These are phyloP conservation scores for Colletotrichum simmondsii DNA, from an alignment of 2,329 filamentous ascomycete genomes.

Conservation along the genomic window DNA sequence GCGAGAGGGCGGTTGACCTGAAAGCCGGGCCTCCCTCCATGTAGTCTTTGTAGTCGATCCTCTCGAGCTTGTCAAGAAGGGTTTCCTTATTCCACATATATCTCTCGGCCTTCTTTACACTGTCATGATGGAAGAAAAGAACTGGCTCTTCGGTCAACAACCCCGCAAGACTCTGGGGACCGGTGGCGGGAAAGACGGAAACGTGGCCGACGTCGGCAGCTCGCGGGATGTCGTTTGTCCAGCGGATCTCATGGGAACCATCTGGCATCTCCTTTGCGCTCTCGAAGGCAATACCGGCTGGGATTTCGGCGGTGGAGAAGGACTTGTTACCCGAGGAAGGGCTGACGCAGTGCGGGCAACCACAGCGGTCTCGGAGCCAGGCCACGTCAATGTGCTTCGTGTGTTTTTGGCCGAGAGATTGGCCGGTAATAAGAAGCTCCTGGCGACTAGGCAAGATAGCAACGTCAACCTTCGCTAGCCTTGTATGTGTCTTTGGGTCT, in stretches of 20 bases:
- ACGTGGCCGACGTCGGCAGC: slow-evolving; percentile 44
- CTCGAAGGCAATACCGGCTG: slow-evolving; percentile 44
- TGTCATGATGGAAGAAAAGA: not conserved
- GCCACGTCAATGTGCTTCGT: slow-evolving; percentile 9
- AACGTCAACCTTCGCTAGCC: not conserved
- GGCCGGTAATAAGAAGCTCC: not conserved
- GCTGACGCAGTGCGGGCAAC: slow-evolving; percentile 64
- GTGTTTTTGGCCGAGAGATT: not conserved
- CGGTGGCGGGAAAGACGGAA: slow-evolving; percentile 46
- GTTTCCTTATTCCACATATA: slow-evolving; percentile 52
- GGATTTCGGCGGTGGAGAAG: slow-evolving; percentile 56
- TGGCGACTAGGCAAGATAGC: not conserved
- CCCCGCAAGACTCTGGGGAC: slow-evolving; percentile 37
- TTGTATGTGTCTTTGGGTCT: not conserved
- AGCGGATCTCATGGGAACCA: slow-evolving; percentile 65
- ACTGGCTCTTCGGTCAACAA: not conserved
- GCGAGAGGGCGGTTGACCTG: slow-evolving; percentile 67
- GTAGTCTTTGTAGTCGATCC: slow-evolving; percentile 78
- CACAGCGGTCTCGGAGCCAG: slow-evolving; percentile 65
- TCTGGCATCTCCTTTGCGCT: slow-evolving; percentile 45
- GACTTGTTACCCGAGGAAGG: slow-evolving; percentile 69
- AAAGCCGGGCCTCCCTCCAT: slow-evolving; percentile 70
- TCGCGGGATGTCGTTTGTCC: slow-evolving; percentile 60
- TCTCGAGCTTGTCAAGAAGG: slow-evolving; percentile 57
- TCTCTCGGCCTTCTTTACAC: not conserved